Base-by-base conservation (phyloP, 2,329 filamentous ascomycete genomes). In the Talaromyces piceae region DNA sequence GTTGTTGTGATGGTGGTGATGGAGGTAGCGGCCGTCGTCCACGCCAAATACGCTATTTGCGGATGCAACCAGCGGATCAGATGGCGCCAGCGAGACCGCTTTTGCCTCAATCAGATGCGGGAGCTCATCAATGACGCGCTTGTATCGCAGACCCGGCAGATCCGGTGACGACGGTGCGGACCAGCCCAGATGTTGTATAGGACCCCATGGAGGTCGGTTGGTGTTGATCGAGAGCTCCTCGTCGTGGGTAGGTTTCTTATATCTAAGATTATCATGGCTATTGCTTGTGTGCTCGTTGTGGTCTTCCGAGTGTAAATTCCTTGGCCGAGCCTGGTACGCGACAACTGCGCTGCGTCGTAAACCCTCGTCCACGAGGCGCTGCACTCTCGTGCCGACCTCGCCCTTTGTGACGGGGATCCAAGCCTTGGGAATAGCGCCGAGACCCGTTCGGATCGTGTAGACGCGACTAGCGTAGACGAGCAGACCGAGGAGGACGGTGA, bases 41-140 rank as follows among this genome's bases (percentile, higher is more conserved):
- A 9, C 16, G 33, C 33, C 33, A 37, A 37, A 37, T 9, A 16
- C 33, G 12, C 20, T 37, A 9, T 37, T 37, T 18, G 33, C 16
- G 66, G 72, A 41, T n/a, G 59, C 57, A 8, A 63, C 60, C 3
- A 70, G 66, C 3, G 77, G 74, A 57, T 78, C 76, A 0, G 76
- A 73, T 26, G 84, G 88, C 0, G 87, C 88, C 31, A 95, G 78
- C 0, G 88, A 90, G n/a, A 96, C 82, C 1, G 90, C 91, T 67
- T 91, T 91, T 8, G 88, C 91, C 72, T 97, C 91, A 56, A 97
- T 87, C 25, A 97, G 77, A 63, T 94, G 86, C 1, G 91, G 88
- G 22, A 98, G 76, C 68, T 97, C 91, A 31, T 80, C 77, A 16
- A 96, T 76, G 22, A 98, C 88, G 2, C 83, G 82, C 59, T 77